Evolutionary conservation across 73 alveolate species (phyloP).

Genomic region (Uronychia binucleata): DNA sequence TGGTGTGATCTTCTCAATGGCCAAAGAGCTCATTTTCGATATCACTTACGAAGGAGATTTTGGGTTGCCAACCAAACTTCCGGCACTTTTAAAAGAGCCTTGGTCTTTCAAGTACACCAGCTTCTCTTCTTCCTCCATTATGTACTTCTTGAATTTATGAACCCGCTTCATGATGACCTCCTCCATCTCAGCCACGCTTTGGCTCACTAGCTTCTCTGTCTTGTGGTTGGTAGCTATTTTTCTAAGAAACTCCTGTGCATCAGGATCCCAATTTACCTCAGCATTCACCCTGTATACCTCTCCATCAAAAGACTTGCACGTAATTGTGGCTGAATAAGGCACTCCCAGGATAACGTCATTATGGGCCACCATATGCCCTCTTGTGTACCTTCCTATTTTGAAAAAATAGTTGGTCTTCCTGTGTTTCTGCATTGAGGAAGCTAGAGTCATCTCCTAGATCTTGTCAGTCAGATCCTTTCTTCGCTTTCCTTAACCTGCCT

Average conservation of each 20-base stretch:
- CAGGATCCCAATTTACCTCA: background rate
- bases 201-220: conserved; percentile 25
- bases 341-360: conserved; percentile 34
- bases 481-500: background rate
- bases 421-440: background rate
- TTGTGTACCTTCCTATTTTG: conserved; percentile 6
- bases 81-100: too few relatives aligned
- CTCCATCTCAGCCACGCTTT: background rate
- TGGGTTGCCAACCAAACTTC: too few relatives aligned
- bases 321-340: conserved; percentile 17
- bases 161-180: background rate
- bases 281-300: conserved; percentile 20
- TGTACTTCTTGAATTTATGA: background rate
- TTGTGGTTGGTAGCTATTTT: conserved; percentile 23
- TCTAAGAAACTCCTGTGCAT: conserved; percentile 20
- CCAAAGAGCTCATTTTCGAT: too few relatives aligned
- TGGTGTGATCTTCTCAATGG: too few relatives aligned
- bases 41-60: too few relatives aligned
- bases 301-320: conserved; percentile 27
- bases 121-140: background rate
- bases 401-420: conserved; percentile 1
- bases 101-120: background rate
- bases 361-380: conserved; percentile 43
- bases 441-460: background rate
- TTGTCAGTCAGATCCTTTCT: background rate